Percentiles rank a stretch among this genome's conserved stretches.
phyloP scores from a whole-genome alignment of 768 basidiomycete genomes.

The Boletus rex-veris region DNA sequence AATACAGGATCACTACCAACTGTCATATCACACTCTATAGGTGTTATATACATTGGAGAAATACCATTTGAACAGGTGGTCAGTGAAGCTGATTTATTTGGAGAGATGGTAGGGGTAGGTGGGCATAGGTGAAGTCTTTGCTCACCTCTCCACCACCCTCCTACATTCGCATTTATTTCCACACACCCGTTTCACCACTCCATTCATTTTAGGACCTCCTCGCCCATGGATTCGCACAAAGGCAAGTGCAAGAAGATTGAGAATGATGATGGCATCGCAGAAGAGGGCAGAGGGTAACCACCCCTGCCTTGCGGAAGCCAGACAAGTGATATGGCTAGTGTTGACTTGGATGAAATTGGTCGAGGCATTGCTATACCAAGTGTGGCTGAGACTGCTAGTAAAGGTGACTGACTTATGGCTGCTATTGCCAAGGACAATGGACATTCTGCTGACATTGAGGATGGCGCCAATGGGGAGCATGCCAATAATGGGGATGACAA shows the following conservation, averaged over 20 bases:
- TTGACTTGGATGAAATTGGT: conserved; percentile 54
- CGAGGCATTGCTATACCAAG: conserved; percentile 65
- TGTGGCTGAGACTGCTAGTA: conserved; percentile 57
- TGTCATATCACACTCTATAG: too few species aligned
- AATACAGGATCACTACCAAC: too few species aligned
- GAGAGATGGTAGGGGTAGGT: too few species aligned
- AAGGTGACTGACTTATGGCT: conserved; percentile 87
- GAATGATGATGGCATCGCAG: conserved; percentile 79
- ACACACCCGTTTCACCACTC: conserved; percentile 78
- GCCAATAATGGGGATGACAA: conserved; percentile 45
- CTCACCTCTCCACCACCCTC: conserved; percentile 57
- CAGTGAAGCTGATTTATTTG: too few species aligned
- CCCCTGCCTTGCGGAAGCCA: conserved; percentile 49
- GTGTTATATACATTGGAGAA: too few species aligned
- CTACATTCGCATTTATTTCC: conserved; percentile 88
- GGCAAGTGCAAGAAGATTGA: conserved; percentile 88
- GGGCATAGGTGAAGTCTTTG: too few species aligned
- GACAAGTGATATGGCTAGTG: conserved; percentile 54
- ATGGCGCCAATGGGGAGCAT: conserved; percentile 48
- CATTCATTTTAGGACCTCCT: conserved; percentile 44
- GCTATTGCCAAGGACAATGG: conserved; percentile 74
- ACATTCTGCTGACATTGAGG: conserved; percentile 54
- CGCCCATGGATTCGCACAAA: conserved; percentile 60
- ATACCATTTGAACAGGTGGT: too few species aligned
- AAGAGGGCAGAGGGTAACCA: conserved; percentile 65